Evolutionary conservation across 78 protist species (phyloP).

Genomic region (Emiliania huxleyi): DNA sequence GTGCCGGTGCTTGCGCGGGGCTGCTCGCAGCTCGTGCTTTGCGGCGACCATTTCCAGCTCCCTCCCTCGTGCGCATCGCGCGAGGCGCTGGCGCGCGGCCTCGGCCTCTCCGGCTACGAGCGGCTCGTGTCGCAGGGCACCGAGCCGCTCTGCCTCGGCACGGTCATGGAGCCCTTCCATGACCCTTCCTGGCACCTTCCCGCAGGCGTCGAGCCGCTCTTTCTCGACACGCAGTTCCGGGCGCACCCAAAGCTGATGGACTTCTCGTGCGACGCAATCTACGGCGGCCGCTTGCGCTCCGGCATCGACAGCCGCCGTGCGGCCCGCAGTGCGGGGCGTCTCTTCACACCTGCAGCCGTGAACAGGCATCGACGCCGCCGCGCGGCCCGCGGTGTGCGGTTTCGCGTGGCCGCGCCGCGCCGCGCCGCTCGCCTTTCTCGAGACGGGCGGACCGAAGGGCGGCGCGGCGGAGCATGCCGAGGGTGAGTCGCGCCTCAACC

Average conservation of each 20-base stretch:
- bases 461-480: not conserved
- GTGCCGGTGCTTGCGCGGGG: slow-evolving; percentile 61
- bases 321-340: too few relatives aligned
- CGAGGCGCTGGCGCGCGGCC: slow-evolving; percentile 62
- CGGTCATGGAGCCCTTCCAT: not conserved
- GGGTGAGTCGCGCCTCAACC: not conserved
- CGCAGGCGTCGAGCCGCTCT: not conserved
- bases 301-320: too few relatives aligned
- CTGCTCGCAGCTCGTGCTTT: slow-evolving; percentile 40
- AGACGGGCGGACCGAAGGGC: not conserved
- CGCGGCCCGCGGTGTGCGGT: not conserved
- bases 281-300: slow-evolving; percentile 23
- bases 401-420: slow-evolving; percentile 17
- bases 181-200: too few relatives aligned
- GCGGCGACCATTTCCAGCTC: slow-evolving; percentile 78
- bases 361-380: not conserved
- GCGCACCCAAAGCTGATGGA: slow-evolving; percentile 77
- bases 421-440: slow-evolving; percentile 6
- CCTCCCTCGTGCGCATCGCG: slow-evolving; percentile 83
- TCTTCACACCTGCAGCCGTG: too few relatives aligned
- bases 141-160: slow-evolving; percentile 38
- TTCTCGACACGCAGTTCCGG: slow-evolving; percentile 76
- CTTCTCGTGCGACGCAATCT: slow-evolving; percentile 61
- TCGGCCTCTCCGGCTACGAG: slow-evolving; percentile 72
- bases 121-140: not conserved